These are phyloP conservation scores for Cardamine chenopodiifolia DNA, from an alignment of 345 rosid species.

Conservation along the genomic window DNA sequence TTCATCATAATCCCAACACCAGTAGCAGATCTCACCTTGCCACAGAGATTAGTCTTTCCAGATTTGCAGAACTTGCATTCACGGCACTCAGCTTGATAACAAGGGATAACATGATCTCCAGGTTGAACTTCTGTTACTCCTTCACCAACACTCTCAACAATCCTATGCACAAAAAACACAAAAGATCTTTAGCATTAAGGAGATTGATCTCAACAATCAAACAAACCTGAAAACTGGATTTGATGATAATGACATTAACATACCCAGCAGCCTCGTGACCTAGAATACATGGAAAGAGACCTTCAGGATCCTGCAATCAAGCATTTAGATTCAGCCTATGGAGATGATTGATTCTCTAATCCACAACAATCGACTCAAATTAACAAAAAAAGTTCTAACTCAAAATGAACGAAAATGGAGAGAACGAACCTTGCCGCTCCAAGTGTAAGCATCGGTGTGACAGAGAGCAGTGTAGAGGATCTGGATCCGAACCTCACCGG, in stretches of 20 bases:
- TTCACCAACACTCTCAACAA: conserved; percentile 98
- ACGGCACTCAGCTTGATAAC: conserved; percentile 98
- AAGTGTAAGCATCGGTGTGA: conserved; percentile 97
- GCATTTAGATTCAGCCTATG: background rate
- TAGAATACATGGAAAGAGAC: conserved; percentile 92
- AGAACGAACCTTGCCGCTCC: conserved; percentile 90
- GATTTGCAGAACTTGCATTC: conserved; percentile 99
- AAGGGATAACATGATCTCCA: conserved; percentile 97
- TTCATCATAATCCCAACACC: conserved; percentile 97
- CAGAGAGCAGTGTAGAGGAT: conserved; percentile 91
- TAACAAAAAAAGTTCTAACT: background rate
- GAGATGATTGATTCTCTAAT: background rate
- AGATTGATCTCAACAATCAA: background rate
- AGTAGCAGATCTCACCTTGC: conserved; percentile 89
- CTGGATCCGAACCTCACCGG: conserved; percentile 92
- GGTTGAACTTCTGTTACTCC: conserved; percentile 89
- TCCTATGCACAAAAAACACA: conserved; percentile 45
- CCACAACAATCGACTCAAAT: background rate
- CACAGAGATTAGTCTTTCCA: conserved; percentile 97
- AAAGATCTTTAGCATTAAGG: background rate
- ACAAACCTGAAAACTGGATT: background rate
- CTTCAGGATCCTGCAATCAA: conserved; percentile 80
- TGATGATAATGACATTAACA: conserved; percentile 15
- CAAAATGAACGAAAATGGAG: background rate
- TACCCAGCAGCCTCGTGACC: conserved; percentile 99